Base-by-base conservation (phyloP, 116 monocot species). In the Papilionanthe hybrid region DNA sequence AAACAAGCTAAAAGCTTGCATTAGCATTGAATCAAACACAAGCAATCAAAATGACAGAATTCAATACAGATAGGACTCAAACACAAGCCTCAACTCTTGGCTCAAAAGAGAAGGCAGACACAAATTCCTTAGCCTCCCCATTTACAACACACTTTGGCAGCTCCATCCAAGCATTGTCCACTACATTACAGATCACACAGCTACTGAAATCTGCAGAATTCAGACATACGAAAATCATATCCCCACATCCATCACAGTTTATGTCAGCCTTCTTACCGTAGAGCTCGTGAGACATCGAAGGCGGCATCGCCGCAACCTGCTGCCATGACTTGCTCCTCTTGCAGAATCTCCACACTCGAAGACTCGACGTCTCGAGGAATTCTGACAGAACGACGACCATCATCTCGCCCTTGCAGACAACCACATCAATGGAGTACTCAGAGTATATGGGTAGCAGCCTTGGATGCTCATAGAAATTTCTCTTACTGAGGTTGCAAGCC, bases 381-480 rank as follows among this genome's bases (percentile, higher is more conserved):
- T 96, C 96, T n/a, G 93, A 92, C 53, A 96, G 84, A 0, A 92
- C 86, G 0, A 89, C 88, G 5, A 89, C 89, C 13, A 86, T 42
- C 85, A 94, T 77, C 57, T 91, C 89, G 9, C 92, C 96, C 15
- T 63, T 66, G 89, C 86, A 91, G 76, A 88, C 90, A 1, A 91
- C 88, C 42, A 96, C 79, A 72, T 96, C 96, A 25, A 96, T 85
- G 6, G 94, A 94, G 85, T 94, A 89, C 69, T 96, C 96, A 0
- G 84, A 81, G 71, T 83, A 85, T 48, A 87, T 72, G 0, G 94
- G 96, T 37, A 96, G 87, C 17, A 96, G 73, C 41, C 92, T 82
- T 1, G 94, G 96, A 63, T 83, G 75, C 80, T 96, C 91, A 17
- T 85, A 37, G 50, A 84, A 90, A 9, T 83, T 81, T 50, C 42